Conservation (phyloP, 139 green algal genomes). For the Helicosporidium sp. region DNA sequence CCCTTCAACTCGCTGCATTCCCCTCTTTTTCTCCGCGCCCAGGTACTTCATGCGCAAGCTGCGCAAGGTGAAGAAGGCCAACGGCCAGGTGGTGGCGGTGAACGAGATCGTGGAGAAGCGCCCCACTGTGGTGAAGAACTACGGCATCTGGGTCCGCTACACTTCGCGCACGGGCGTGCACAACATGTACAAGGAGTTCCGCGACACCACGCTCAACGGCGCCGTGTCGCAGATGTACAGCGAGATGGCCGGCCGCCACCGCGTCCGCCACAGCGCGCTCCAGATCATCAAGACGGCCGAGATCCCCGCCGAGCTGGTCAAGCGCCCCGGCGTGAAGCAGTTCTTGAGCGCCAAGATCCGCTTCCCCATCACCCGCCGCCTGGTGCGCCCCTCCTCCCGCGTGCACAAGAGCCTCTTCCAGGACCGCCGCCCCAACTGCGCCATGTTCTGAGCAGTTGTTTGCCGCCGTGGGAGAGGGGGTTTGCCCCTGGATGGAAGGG, state of each 20-base stretch:
- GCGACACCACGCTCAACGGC: conserved; percentile 93
- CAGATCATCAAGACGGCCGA: conserved; percentile 92
- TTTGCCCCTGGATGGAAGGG: too few species aligned
- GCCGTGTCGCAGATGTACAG: conserved; percentile 86
- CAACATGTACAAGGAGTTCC: conserved; percentile 99
- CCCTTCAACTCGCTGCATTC: background rate
- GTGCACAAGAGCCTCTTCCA: conserved; percentile 60
- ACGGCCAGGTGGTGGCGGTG: conserved; percentile 87
- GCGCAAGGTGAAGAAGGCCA: conserved; percentile 95
- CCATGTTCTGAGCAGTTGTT: conserved; percentile 53
- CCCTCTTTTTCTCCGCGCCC: background rate
- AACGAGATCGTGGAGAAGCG: conserved; percentile 98
- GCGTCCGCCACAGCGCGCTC: conserved; percentile 57
- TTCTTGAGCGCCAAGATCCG: conserved; percentile 87
- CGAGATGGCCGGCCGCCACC: conserved; percentile 92
- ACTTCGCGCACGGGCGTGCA: conserved; percentile 82
- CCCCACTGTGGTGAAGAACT: conserved; percentile 95
- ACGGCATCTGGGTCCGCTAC: conserved; percentile 95
- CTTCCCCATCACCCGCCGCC: background rate
- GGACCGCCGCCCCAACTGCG: conserved; percentile 47
- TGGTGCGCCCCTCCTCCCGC: conserved; percentile 13
- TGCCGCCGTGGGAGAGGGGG: too few species aligned
- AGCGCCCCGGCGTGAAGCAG: conserved; percentile 76
- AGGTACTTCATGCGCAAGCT: conserved; percentile 97
- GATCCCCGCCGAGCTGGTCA: conserved; percentile 53